Base-by-base conservation (phyloP, 345 rosid species). In the Boechera stricta region DNA sequence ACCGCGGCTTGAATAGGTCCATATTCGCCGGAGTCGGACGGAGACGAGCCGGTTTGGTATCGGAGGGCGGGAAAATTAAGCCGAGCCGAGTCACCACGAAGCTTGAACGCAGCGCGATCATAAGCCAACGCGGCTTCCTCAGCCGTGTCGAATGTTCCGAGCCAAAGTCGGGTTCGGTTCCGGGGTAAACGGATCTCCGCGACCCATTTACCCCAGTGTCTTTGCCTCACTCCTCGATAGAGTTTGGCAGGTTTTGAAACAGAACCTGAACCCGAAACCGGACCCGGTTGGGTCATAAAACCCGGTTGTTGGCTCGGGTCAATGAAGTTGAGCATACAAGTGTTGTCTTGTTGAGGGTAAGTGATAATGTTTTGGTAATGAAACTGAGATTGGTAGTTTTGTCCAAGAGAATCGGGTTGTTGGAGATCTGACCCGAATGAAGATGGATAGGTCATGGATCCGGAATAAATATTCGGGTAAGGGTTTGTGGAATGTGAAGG, bases 121-220 rank as follows among this genome's bases (percentile, higher is more conserved):
- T 94, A 94, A 36, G 98, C 98, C 52, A 89, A 76, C 18, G 98
- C 98, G 7, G 98, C 98, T 80, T 87, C 94, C 68, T 91, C 97
- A 1, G 97, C 98, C 0, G 98, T 89, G 77, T 94, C 97, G 44
- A 89, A 94, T 32, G 98, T 94, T 45, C 98, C 98, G 1, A 94
- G 89, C 98, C 98, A 94, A 49, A 94, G 97, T 15, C 98, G 87
- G 11, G 97, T 89, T 13, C 98, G 87, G 85, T 94, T 89, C 81
- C 81, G 92, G 10, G 98, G 98, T 4, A 94, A 86, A 54, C 98
- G 91, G 80, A 93, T 91, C 91, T 93, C 97, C 0, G 97, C 98
- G 0, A 93, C 98, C 98, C 98, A 93, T 57, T 91, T 93, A 1
- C 98, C 98, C 98, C 98, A 93, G 36, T 94, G 98, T 28, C 98